These are phyloP conservation scores for Meredithiella fracta DNA, from an alignment of 2,329 filamentous ascomycete species.

Conservation along the genomic window DNA sequence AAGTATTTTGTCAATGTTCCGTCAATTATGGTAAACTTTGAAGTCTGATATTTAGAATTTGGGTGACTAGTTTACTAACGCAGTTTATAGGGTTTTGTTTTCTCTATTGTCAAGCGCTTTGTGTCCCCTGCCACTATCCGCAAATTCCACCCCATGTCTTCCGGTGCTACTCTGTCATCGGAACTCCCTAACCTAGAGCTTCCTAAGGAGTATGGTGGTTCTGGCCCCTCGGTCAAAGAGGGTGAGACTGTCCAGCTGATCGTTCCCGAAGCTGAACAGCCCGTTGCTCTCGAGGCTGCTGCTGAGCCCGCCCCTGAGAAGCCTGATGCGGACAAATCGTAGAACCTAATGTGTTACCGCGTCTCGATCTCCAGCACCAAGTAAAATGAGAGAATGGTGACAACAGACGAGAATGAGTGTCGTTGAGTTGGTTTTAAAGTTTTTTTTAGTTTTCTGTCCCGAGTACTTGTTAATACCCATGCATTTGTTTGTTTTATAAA, in stretches of 20 bases:
- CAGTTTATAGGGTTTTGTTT: conserved; percentile 48
- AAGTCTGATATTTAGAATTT: no score
- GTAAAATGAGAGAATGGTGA: no score
- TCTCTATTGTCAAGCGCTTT: conserved; percentile 58
- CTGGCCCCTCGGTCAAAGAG: conserved; percentile 32
- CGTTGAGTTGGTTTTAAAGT: background rate
- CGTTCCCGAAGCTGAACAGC: conserved; percentile 12
- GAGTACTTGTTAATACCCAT: conserved; percentile 10
- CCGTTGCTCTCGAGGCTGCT: background rate
- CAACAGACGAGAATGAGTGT: background rate
- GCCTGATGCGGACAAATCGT: conserved; percentile 14
- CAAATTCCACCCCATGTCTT: conserved; percentile 65
- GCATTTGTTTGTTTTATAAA: background rate
- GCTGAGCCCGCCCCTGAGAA: conserved; percentile 12
- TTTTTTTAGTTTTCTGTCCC: conserved; percentile 1
- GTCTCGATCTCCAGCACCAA: background rate
- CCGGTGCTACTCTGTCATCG: conserved; percentile 50
- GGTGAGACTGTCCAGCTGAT: conserved; percentile 21
- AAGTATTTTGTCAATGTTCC: conserved; percentile 97
- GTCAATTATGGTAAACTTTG: conserved; percentile 45
- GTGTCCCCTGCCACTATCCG: conserved; percentile 56
- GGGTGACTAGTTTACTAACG: background rate
- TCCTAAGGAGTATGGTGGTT: conserved; percentile 66
- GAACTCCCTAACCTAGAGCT: conserved; percentile 46
- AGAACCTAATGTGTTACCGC: conserved; percentile 14